Base-by-base conservation (phyloP, 2,329 filamentous ascomycete genomes). In the Hymenoscyphus scutula region DNA sequence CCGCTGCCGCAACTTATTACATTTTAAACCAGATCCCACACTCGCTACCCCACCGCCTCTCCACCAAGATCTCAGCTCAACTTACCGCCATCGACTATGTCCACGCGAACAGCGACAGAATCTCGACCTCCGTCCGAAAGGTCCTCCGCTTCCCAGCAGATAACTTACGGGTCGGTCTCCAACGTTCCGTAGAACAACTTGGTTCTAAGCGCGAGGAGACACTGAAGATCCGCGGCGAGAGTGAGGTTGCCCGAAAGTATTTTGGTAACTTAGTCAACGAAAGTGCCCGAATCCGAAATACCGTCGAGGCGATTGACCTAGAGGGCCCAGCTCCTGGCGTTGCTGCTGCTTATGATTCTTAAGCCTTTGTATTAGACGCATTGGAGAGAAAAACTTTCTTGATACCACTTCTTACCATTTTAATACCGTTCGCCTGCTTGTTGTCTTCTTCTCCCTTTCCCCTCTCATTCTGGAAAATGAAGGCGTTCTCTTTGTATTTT, bases 1-100 rank as follows among this genome's bases (percentile, higher is more conserved):
- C 87, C 59, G 76, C 90, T 45, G 85, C 93, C 58, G 90, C 90
- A 51, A 82, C 89, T 3, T 89, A 88, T 64, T 98, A 96, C 75
- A 81, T 96, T 62, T 79, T 99, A 27, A 87, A 89, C 62, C 91
- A 94, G 67, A 96, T 99, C 67, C 95, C 95, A 23, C 85, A 89
- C 60, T 95, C 94, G 0, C 86, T 99, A 0, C 95, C 95, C 1
- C 89, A 89, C 59, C 92, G 92, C 11, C 85, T 99, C 5, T 89
- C 89, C 51, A 83, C 83, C 72, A 98, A 98, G 78, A 90, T 99
- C 63, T 89, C 92, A 1, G 80, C 85, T 34, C 91, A 92, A 71
- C 87, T 99, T 41, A 80, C 84, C 7, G 84, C 89, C 19, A 87
- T 97, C 72, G 95, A 99, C 78, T 99, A 98, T 74, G 91, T 95